Base-by-base conservation (phyloP, 2,329 filamentous ascomycete genomes). In the Aspergillus ustus region DNA sequence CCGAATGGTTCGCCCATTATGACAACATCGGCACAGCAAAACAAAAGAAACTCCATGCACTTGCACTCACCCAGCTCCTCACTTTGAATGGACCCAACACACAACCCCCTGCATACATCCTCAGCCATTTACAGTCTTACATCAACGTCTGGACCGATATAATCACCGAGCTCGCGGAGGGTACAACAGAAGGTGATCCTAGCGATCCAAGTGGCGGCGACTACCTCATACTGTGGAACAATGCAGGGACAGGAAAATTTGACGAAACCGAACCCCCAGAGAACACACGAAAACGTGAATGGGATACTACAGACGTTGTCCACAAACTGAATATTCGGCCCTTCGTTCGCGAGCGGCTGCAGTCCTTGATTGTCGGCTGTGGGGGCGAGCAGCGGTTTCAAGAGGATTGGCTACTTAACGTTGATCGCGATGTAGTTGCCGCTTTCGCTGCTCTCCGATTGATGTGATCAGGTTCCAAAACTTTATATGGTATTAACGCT, bases 1-100 rank as follows among this genome's bases (percentile, higher is more conserved):
- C 72, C 0, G 81, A 83, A 68, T 83, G 81, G 81, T 80, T 83
- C 61, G 67, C 70, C 31, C 80, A 82, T 63, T 81, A 81, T 65
- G 81, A 83, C 63, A 78, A 77, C 60, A 81, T 82, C 59, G 77
- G 78, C 51, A 78, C 79, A 59, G 74, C 77, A 17, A 75, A 74
- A 43, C 78, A 80, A 60, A 82, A 82, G 70, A 83, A 82, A 69
- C 72, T 82, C 3, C 78, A 80, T 59, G 74, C 76, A 15, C 74
- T 83, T 3, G 81, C 77, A 4, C 70, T 83, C 7, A 82, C 81
- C 3, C 76, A 78, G 48, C 73, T 82, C 6, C 75, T 83, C 22
- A 71, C 76, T 17, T 66, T 78, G 4, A 77, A 74, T 55, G 72
- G 70, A 5, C 70, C 73, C 1, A 67, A 74, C 13, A 69, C 73